These are phyloP conservation scores for Cladophialophora psammophila DNA, from an alignment of 2,329 filamentous ascomycete genomes.

Conservation along the genomic window DNA sequence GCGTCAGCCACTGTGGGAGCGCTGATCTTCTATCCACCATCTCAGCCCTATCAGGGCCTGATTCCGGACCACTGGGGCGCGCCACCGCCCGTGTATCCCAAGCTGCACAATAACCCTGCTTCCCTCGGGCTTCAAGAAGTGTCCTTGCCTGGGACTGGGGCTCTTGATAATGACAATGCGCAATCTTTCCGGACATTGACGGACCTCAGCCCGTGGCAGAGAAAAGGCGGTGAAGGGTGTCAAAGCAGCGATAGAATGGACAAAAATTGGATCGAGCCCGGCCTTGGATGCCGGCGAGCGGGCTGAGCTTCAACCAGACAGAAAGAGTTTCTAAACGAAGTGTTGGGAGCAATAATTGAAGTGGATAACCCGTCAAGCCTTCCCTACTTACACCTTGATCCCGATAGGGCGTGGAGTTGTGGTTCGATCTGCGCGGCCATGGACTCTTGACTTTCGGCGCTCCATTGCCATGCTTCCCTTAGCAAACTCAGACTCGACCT, in stretches of 20 bases:
- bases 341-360: neutral
- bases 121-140: neutral
- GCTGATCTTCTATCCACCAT: slow-evolving; percentile 1
- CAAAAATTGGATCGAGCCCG: neutral
- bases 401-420: neutral
- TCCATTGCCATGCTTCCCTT: neutral
- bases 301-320: neutral
- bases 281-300: neutral
- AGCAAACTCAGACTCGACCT: neutral
- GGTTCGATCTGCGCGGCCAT: neutral
- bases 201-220: neutral
- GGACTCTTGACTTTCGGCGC: neutral
- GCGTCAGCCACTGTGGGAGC: neutral
- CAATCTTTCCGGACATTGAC: neutral
- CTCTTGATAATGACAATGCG: neutral
- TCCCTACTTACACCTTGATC: neutral
- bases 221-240: slow-evolving; percentile 3
- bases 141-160: neutral
- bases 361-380: neutral
- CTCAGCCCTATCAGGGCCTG: neutral
- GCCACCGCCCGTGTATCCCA: neutral
- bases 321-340: neutral
- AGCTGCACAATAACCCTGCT: neutral
- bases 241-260: neutral
- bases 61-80: neutral